Percentiles rank a stretch among this genome's conserved stretches.
phyloP scores from a whole-genome alignment of 169 alveolate genomes.

The Plasmodium malariae region DNA sequence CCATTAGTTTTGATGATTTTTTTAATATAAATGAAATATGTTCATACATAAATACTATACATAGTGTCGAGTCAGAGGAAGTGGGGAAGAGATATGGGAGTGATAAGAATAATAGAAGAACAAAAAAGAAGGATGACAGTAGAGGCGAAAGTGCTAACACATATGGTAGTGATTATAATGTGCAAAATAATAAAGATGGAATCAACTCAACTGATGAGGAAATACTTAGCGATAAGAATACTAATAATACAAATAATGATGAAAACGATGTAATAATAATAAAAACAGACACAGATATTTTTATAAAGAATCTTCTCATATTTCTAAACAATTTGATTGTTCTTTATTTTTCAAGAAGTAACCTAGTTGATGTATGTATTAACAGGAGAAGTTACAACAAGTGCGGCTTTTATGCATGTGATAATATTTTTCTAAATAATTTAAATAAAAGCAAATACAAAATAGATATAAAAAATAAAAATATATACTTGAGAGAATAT shows the following conservation, averaged over 20 bases:
- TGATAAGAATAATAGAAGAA: not conserved
- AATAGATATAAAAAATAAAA: constrained; percentile 32
- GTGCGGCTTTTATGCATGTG: constrained; percentile 77
- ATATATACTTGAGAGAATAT: constrained; percentile 53
- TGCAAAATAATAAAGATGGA: not conserved
- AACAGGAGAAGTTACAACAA: constrained; percentile 58
- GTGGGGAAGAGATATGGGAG: not conserved
- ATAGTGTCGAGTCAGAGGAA: constrained; percentile 19
- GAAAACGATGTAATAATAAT: not conserved
- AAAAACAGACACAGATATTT: constrained; percentile 17
- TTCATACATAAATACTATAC: constrained; percentile 25
- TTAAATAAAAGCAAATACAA: constrained; percentile 51
- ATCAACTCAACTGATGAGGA: not conserved
- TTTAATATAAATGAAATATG: constrained; percentile 25
- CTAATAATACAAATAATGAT: not conserved
- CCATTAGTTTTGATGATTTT: constrained; percentile 32
- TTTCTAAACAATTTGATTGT: constrained; percentile 33
- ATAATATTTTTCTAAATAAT: constrained; percentile 37
- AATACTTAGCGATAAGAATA: not conserved
- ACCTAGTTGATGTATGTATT: constrained; percentile 62
- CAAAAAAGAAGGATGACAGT: not conserved
- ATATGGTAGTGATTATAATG: not conserved
- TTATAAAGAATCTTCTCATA: constrained; percentile 36
- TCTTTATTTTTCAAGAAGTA: constrained; percentile 32
- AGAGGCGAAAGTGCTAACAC: not conserved